Conservation (phyloP, 1,284 basidiomycete species). For the Laetiporus sulphureus region DNA sequence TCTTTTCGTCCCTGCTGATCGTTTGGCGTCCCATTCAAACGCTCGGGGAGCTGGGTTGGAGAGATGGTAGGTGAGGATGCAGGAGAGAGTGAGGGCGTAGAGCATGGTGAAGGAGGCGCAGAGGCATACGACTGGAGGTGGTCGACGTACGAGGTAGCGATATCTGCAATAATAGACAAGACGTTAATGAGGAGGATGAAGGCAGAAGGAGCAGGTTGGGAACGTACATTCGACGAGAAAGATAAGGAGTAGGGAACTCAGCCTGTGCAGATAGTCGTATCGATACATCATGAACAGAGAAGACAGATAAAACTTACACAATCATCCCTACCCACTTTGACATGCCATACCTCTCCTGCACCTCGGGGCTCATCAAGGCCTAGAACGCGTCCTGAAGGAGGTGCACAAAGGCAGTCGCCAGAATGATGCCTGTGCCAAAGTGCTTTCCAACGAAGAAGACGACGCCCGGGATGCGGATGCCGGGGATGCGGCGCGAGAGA, state of each 20-base stretch:
- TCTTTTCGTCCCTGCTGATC: background rate
- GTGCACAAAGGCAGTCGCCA: conserved; percentile 76
- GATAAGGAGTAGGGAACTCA: conserved; percentile 42
- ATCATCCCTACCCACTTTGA: conserved; percentile 60
- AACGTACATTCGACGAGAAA: conserved; percentile 72
- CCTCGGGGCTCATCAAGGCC: conserved; percentile 40
- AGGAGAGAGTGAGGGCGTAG: conserved; percentile 6
- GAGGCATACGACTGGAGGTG: conserved; percentile 55
- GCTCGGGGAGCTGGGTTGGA: background rate
- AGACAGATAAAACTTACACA: conserved; percentile 36
- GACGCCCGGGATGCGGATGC: conserved; percentile 53
- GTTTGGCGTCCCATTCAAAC: background rate
- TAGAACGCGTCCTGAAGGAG: conserved; percentile 70
- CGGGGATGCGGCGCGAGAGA: conserved; percentile 45
- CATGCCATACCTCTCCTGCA: conserved; percentile 40
- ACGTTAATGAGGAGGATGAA: background rate
- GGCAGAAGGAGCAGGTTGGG: background rate
- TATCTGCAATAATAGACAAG: conserved; percentile 33
- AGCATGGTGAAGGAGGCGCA: conserved; percentile 36
- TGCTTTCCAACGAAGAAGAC: conserved; percentile 77
- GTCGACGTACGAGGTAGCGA: conserved; percentile 69
- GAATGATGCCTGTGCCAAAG: conserved; percentile 76
- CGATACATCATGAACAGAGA: background rate
- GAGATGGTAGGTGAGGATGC: conserved; percentile 2
- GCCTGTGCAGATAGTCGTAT: background rate